phyloP scores from a whole-genome alignment of 768 basidiomycete species.

The Kockovaella imperatae region DNA sequence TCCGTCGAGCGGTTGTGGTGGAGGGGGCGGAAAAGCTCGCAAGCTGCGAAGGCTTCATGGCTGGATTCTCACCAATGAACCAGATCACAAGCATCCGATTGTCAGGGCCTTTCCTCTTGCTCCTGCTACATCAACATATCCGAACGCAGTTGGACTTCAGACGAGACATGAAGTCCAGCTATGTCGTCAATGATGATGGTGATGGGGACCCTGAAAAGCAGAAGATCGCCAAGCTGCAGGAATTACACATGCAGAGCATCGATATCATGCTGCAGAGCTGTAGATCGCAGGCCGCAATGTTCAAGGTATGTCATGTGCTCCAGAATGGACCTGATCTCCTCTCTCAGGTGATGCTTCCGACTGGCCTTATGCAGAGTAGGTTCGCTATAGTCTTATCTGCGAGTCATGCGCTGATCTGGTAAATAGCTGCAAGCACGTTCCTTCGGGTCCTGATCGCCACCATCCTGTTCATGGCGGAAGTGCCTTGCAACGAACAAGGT shows the following conservation, averaged over 20 bases:
- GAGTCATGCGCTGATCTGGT: not conserved
- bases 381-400: not conserved
- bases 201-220: not conserved
- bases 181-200: constrained; percentile 3
- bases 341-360: constrained; percentile 14
- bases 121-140: constrained; percentile 21
- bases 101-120: constrained; percentile 16
- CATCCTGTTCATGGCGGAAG: constrained; percentile 22
- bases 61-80: constrained; percentile 28
- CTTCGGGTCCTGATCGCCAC: constrained; percentile 16
- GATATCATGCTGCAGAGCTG: constrained; percentile 17
- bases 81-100: constrained; percentile 23
- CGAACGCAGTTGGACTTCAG: constrained; percentile 21
- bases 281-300: constrained; percentile 17
- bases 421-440: constrained; percentile 15
- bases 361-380: constrained; percentile 26
- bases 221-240: constrained; percentile 13
- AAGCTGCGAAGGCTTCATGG: constrained; percentile 2
- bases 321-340: not conserved
- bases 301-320: constrained; percentile 11
- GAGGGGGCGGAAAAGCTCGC: not conserved
- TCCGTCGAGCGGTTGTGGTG: not conserved
- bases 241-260: constrained; percentile 19
- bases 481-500: constrained; percentile 26
- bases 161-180: constrained; percentile 6